Base-by-base conservation (phyloP, 1,139 yeast genomes). In the Hyphopichia wangnamkhiaoensis region DNA sequence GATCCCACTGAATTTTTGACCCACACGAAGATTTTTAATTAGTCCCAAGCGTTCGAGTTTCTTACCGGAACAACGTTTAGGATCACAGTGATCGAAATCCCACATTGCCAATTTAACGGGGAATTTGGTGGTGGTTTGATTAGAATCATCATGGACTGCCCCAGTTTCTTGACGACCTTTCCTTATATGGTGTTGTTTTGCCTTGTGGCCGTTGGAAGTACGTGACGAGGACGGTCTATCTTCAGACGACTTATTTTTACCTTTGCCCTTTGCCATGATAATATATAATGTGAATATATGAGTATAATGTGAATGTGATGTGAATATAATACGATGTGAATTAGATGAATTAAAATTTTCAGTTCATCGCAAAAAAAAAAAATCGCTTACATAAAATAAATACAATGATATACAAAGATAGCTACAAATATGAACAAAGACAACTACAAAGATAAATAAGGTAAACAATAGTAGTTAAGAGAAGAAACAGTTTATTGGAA, bases 71-170 rank as follows among this genome's bases (percentile, higher is more conserved):
- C 99, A 93, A 58, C 98, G 75, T 59, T 94, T 94, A 3, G 99
- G 99, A 63, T 93, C 98, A 66, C 99, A 93, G 60, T 93, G 99
- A 52, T 91, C 96, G 58, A 94, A 93, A 63, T 93, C 93, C 97
- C 95, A 86, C 95, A 86, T 86, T 9, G 91, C 93, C 29, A 85
- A 54, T 54, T 84, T 84, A 18, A 84, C 78, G 1, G 90, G 93
- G 50, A 83, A 82, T 34, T 71, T 66, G 18, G 50, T 45, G 18
- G 50, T 50, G 10, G 43, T 44, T 18, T 35, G 31, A n/a, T 50
- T 54, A 16, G 57, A 50, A 13, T 37, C 34, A 5, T 4, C 5
- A 5, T 7, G 15, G 10, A 16, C 8, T 12, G 58, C 52, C 1
- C 61, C 64, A 1, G 59, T 50, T 53, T 77, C 82, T 47, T 74